Conservation (phyloP, 2,329 filamentous ascomycete genomes). For the Fusarium odoratissimum region DNA sequence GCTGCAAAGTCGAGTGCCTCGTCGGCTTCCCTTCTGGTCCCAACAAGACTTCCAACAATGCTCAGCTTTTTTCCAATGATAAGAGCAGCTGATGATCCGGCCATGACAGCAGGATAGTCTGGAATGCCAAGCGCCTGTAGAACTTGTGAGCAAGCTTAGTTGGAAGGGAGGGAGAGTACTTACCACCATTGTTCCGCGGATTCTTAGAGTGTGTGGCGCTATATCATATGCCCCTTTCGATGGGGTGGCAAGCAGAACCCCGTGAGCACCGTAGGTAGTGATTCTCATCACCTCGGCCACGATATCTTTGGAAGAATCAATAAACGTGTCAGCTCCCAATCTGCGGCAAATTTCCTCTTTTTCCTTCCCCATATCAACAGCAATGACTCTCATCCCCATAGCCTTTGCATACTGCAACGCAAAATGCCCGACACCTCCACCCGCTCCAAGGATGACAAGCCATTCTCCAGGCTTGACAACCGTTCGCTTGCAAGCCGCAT, state of each 20-base stretch:
- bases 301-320: neutral
- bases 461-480: neutral
- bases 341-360: neutral
- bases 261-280: neutral
- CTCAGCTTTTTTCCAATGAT: neutral
- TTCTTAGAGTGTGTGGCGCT: neutral
- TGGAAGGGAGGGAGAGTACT: rapidly evolving
- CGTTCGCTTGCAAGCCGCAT: neutral
- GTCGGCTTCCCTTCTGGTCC: neutral
- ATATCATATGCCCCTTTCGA: neutral
- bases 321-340: neutral
- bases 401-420: neutral
- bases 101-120: neutral
- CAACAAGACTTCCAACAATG: neutral
- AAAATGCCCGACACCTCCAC: neutral
- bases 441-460: neutral
- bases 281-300: neutral
- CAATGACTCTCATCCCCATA: neutral
- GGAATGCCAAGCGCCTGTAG: neutral
- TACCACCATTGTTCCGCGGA: neutral
- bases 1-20: neutral
- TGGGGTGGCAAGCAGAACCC: neutral
- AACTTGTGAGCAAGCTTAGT: rapidly evolving
- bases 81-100: neutral
- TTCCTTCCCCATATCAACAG: neutral